These are phyloP conservation scores for Ustilago trichophora DNA, from an alignment of 1,284 basidiomycete genomes.

Conservation along the genomic window DNA sequence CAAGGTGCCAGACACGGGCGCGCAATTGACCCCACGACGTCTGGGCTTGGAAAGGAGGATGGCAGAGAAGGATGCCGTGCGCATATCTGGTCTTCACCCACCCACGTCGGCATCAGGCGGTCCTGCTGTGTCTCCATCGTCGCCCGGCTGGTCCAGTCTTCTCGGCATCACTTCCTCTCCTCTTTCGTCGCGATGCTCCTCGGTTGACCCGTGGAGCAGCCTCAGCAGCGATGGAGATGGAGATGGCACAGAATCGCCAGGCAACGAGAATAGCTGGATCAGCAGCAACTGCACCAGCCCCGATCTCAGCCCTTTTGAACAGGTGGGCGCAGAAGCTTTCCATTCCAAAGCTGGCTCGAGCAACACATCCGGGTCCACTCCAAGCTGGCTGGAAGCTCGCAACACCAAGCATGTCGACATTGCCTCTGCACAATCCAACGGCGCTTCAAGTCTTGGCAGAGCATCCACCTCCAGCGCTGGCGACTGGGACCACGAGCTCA, in stretches of 20 bases:
- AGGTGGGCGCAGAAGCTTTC: constrained; percentile 13
- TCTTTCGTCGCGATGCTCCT: constrained; percentile 50
- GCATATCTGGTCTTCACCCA: constrained; percentile 17
- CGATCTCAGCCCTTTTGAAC: constrained; percentile 38
- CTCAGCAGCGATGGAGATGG: constrained; percentile 51
- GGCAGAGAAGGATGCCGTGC: constrained; percentile 28
- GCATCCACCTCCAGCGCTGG: neutral
- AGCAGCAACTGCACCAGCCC: constrained; percentile 54
- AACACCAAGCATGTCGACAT: constrained; percentile 1
- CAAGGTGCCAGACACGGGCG: constrained; percentile 9
- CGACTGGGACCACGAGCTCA: constrained; percentile 21
- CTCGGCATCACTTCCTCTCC: constrained; percentile 36
- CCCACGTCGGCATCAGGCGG: neutral
- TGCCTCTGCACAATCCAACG: constrained; percentile 2
- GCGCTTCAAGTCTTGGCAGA: neutral
- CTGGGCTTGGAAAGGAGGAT: constrained; percentile 20
- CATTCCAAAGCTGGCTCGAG: constrained; percentile 9
- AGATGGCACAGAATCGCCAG: constrained; percentile 39
- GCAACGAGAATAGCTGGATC: constrained; percentile 50
- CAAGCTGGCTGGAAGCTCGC: constrained; percentile 7
- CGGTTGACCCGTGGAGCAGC: constrained; percentile 49
- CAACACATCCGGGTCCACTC: neutral
- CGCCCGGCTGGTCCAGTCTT: constrained; percentile 26
- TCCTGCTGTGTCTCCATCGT: constrained; percentile 6
- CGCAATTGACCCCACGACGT: constrained; percentile 19